Conservation (phyloP, 805 yeast species). For the Ogataea saltuana region DNA sequence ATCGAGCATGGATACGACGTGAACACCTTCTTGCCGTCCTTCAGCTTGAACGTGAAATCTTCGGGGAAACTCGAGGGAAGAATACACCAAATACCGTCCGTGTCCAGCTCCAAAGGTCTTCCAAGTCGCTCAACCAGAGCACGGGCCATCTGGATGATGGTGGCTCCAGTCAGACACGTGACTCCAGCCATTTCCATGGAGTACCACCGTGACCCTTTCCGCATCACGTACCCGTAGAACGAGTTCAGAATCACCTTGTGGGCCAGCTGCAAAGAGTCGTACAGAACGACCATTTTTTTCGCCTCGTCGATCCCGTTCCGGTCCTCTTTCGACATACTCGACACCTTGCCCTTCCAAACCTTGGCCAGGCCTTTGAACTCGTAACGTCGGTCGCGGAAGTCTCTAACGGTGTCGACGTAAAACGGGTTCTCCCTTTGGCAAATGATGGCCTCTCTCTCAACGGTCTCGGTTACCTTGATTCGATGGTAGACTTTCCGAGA, state of each 20-base stretch:
- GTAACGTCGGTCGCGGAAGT: constrained; percentile 93
- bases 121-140: constrained; percentile 89
- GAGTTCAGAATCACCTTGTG: constrained; percentile 96
- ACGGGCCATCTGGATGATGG: constrained; percentile 97
- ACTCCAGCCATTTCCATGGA: constrained; percentile 99
- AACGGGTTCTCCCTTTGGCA: constrained; percentile 98
- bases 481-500: constrained; percentile 84
- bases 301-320: constrained; percentile 80
- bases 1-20: constrained; percentile 94
- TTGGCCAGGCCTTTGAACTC: constrained; percentile 93
- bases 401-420: constrained; percentile 90
- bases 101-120: constrained; percentile 92
- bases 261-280: constrained; percentile 94
- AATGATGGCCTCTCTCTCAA: constrained; percentile 88
- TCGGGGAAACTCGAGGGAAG: constrained; percentile 93
- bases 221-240: constrained; percentile 97
- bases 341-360: constrained; percentile 84
- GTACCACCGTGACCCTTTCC: constrained; percentile 99
- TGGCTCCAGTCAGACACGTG: constrained; percentile 96
- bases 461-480: constrained; percentile 76
- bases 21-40: constrained; percentile 73
- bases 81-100: constrained; percentile 99
- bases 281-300: constrained; percentile 86
- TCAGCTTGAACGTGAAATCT: constrained; percentile 66
- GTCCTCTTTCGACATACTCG: constrained; percentile 54